Conservation (phyloP, 2,329 filamentous ascomycete species). For the Xylaria sp. region DNA sequence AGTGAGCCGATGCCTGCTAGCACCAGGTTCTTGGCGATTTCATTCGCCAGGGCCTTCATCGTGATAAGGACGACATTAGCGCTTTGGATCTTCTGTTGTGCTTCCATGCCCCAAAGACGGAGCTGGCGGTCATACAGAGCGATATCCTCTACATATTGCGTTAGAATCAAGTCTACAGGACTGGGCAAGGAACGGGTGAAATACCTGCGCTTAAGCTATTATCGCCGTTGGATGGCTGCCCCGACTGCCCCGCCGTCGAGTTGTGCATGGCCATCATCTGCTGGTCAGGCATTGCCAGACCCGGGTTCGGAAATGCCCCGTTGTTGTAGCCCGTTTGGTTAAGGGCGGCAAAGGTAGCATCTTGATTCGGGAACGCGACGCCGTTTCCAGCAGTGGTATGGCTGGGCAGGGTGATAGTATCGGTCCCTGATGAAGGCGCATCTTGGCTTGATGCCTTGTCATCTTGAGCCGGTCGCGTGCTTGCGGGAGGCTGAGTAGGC, state of each 20-base stretch:
- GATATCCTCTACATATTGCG: slow-evolving; percentile 72
- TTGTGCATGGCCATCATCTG: slow-evolving; percentile 13
- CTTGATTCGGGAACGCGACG: slow-evolving; percentile 18
- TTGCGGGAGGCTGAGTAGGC: slow-evolving; percentile 8
- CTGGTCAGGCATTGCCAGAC: slow-evolving; percentile 22
- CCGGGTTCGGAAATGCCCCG: slow-evolving; percentile 21
- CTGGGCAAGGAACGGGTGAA: neutral
- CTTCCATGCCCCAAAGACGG: slow-evolving; percentile 93
- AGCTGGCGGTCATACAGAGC: slow-evolving; percentile 97
- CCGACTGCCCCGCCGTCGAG: slow-evolving; percentile 11
- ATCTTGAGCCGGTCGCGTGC: slow-evolving; percentile 10
- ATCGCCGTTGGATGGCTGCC: slow-evolving; percentile 27
- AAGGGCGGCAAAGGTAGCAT: slow-evolving; percentile 19
- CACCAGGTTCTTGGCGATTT: slow-evolving; percentile 96
- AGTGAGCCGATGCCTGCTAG: slow-evolving; percentile 89
- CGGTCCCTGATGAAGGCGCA: slow-evolving; percentile 5
- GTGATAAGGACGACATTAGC: slow-evolving; percentile 89
- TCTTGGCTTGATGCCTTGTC: slow-evolving; percentile 14
- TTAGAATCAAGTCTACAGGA: slow-evolving; percentile 15
- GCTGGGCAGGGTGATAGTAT: slow-evolving; percentile 9
- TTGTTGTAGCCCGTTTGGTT: slow-evolving; percentile 24
- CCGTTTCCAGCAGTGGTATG: slow-evolving; percentile 15
- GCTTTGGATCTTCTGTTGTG: slow-evolving; percentile 87
- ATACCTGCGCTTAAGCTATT: slow-evolving; percentile 42
- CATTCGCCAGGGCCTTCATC: slow-evolving; percentile 84